Percentiles rank a stretch among this genome's conserved stretches.
These are phyloP conservation scores for Penicillium psychrofluorescens DNA, from an alignment of 495 filamentous ascomycete genomes.

Conservation along the genomic window DNA sequence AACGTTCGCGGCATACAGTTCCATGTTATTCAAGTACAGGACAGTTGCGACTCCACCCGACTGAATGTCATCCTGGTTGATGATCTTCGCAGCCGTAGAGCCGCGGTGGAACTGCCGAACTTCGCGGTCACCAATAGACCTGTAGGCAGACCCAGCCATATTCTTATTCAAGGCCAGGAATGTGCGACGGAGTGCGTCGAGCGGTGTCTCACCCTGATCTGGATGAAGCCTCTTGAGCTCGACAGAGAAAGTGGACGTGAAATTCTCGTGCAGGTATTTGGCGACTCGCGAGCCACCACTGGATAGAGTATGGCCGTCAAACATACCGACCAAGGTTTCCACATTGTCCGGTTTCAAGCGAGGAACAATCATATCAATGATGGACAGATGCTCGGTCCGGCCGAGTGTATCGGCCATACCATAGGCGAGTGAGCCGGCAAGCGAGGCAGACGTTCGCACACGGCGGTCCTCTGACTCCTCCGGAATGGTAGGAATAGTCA, in stretches of 20 bases:
- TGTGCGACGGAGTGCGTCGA: conserved; percentile 75
- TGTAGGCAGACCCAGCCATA: conserved; percentile 77
- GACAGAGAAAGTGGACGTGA: conserved; percentile 71
- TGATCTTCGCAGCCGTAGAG: conserved; percentile 57
- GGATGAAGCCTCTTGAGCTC: conserved; percentile 61
- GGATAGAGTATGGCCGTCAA: conserved; percentile 82
- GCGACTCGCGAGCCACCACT: conserved; percentile 89
- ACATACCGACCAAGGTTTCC: conserved; percentile 86
- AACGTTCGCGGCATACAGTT: conserved; percentile 90
- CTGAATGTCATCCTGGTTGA: conserved; percentile 80
- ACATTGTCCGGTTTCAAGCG: conserved; percentile 85
- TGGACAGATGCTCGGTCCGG: conserved; percentile 87
- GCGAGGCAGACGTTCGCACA: conserved; percentile 89
- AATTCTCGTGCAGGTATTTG: conserved; percentile 93
- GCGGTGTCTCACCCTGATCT: conserved; percentile 56
- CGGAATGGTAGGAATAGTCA: conserved; percentile 84
- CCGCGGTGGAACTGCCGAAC: conserved; percentile 57
- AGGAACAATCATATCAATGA: conserved; percentile 95
- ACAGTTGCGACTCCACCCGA: conserved; percentile 91
- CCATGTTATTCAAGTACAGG: conserved; percentile 78
- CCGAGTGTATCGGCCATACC: conserved; percentile 98
- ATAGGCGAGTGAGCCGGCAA: conserved; percentile 81
- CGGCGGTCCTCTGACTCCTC: conserved; percentile 93
- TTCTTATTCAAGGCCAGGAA: conserved; percentile 92
- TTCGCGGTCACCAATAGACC: conserved; percentile 67